Conservation (phyloP, 495 filamentous ascomycete species). For the Evansstolkia leycettana region DNA sequence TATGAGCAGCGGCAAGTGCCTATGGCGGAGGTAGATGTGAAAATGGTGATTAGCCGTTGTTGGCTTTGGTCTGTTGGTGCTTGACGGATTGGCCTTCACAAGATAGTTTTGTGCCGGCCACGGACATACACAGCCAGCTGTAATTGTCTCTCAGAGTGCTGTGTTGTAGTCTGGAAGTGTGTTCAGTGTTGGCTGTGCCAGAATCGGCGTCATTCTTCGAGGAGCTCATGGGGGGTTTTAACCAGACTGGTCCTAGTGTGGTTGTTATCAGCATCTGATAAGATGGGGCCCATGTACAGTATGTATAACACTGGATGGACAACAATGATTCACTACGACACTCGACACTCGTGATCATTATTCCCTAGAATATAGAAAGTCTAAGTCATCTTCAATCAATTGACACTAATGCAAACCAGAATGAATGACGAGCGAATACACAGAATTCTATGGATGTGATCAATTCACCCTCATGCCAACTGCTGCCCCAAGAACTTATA, state of each 20-base stretch:
- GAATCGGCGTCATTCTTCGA: background rate
- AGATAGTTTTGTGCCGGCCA: slow-evolving; percentile 46
- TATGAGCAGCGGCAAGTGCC: slow-evolving; percentile 1
- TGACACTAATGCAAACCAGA: too few relatives aligned
- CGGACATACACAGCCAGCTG: slow-evolving; percentile 1
- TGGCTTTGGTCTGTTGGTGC: slow-evolving; percentile 13
- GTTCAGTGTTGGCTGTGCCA: too few relatives aligned
- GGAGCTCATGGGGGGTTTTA: background rate
- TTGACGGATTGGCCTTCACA: slow-evolving; percentile 42
- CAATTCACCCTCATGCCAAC: too few relatives aligned
- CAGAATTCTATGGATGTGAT: too few relatives aligned
- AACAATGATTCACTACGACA: too few relatives aligned
- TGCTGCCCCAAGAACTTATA: slow-evolving; percentile 19
- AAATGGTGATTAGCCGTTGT: slow-evolving; percentile 5
- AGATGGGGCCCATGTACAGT: slow-evolving; percentile 5
- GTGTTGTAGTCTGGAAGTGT: slow-evolving; percentile 15
- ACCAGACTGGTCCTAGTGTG: background rate
- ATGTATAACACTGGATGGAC: too few relatives aligned
- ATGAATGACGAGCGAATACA: too few relatives aligned
- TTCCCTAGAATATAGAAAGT: too few relatives aligned
- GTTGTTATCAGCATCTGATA: slow-evolving; percentile 2
- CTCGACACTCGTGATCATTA: too few relatives aligned
- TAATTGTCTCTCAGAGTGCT: background rate
- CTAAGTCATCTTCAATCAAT: too few relatives aligned
- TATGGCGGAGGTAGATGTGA: slow-evolving; percentile 14